Conservation (phyloP, 257 asterid species). For the Nicotiana paniculata region DNA sequence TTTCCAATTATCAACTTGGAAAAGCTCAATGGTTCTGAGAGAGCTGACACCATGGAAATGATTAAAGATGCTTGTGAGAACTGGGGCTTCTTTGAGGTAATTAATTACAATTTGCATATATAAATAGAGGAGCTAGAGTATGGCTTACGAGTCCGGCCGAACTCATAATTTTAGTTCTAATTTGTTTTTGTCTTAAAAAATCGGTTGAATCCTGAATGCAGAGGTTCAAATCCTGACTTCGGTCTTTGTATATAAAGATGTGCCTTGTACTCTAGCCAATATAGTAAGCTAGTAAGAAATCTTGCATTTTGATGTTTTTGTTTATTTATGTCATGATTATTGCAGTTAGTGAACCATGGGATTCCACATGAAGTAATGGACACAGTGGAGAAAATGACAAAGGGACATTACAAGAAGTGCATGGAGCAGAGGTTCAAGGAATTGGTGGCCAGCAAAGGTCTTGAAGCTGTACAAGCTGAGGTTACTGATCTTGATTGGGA, state of each 20-base stretch:
- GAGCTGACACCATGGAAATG: conserved; percentile 12
- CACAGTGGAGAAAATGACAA: conserved; percentile 48
- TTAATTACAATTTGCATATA: background rate
- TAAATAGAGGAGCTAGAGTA: too few species aligned
- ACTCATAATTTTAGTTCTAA: too few species aligned
- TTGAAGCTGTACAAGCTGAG: conserved; percentile 24
- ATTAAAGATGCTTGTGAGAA: conserved; percentile 20
- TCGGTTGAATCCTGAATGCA: rapidly evolving
- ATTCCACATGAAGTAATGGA: conserved; percentile 52
- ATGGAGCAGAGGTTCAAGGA: conserved; percentile 47
- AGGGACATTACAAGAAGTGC: conserved; percentile 51
- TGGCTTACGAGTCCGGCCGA: too few species aligned
- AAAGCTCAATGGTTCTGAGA: conserved; percentile 14
- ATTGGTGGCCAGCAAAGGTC: conserved; percentile 29
- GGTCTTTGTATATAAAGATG: too few species aligned
- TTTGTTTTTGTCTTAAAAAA: too few species aligned
- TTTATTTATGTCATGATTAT: background rate
- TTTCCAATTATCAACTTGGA: conserved; percentile 18
- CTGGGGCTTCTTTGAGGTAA: conserved; percentile 29
- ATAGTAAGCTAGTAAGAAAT: background rate
- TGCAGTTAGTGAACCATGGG: conserved; percentile 59
- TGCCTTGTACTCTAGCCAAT: too few species aligned
- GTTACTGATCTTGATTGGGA: conserved; percentile 51
- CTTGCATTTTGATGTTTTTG: background rate
- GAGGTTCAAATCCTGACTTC: too few species aligned